phyloP scores from a whole-genome alignment of 345 rosid species.

The Pugionium cornutum region DNA sequence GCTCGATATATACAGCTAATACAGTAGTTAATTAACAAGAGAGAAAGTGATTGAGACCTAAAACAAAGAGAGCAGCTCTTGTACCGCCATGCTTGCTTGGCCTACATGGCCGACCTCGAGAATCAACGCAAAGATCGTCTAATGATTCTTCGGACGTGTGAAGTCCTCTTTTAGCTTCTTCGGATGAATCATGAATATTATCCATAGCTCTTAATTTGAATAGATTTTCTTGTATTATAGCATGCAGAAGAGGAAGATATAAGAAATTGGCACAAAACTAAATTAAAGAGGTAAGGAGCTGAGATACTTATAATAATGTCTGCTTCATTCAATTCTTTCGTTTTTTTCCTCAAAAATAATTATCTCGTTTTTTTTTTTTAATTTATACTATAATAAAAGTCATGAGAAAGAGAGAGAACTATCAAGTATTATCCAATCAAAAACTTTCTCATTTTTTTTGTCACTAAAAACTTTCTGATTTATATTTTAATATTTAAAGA shows the following conservation, averaged over 20 bases:
- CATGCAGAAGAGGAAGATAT: constrained; percentile 15
- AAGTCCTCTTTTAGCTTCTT: constrained; percentile 42
- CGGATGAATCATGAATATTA: constrained; percentile 22
- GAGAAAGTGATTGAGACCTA: constrained; percentile 47
- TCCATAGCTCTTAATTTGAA: constrained; percentile 27
- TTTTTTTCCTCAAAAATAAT: too few species aligned
- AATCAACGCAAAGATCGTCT: constrained; percentile 55
- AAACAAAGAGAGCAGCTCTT: constrained; percentile 66
- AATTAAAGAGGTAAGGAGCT: constrained; percentile 31
- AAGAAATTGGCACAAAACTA: constrained; percentile 37
- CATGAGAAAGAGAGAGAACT: background rate
- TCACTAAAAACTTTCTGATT: background rate
- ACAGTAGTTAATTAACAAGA: background rate
- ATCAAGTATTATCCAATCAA: constrained; percentile 8
- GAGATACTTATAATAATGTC: constrained; percentile 39
- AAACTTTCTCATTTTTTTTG: background rate
- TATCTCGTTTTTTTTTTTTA: background rate
- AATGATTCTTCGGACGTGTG: constrained; percentile 32
- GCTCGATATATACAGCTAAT: too few species aligned
- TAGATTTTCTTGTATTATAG: constrained; percentile 1
- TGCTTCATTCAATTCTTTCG: constrained; percentile 9
- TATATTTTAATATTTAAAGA: background rate
- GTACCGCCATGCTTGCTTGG: constrained; percentile 65
- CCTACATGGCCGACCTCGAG: constrained; percentile 61
- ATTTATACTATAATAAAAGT: background rate